Percentiles rank a stretch among this genome's conserved stretches.
Evolutionary conservation across 2,329 filamentous ascomycete genomes (phyloP).

Genomic region (Diaporthe australafricana): DNA sequence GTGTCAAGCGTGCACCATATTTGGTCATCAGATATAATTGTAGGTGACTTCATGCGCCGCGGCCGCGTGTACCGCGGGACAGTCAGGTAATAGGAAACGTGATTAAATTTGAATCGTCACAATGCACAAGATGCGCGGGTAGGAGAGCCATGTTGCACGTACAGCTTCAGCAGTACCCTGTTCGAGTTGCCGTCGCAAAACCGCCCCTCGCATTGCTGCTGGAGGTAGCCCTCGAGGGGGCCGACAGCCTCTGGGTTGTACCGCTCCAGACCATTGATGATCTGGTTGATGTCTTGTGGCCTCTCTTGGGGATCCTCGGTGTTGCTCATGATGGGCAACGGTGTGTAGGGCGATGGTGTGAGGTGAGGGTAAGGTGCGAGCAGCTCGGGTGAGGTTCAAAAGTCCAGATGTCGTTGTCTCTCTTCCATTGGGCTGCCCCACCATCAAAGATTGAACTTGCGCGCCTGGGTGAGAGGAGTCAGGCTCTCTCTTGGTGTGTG

Average conservation of each 20-base stretch:
- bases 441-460: constrained; percentile 20
- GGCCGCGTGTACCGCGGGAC: constrained; percentile 67
- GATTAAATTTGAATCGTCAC: constrained; percentile 79
- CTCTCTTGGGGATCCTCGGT: constrained; percentile 90
- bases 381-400: not conserved
- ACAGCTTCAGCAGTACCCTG: constrained; percentile 96
- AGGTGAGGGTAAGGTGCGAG: not conserved
- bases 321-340: constrained; percentile 63
- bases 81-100: constrained; percentile 99
- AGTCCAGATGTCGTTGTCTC: constrained; percentile 24
- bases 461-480: not conserved
- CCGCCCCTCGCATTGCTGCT: constrained; percentile 93
- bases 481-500: constrained; percentile 28
- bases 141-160: constrained; percentile 59
- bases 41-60: constrained; percentile 75
- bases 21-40: constrained; percentile 77
- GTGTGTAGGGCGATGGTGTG: constrained; percentile 40
- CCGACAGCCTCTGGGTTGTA: constrained; percentile 98
- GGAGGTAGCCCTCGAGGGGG: constrained; percentile 93
- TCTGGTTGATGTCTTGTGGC: constrained; percentile 90
- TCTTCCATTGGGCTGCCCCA: constrained; percentile 22
- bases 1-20: not conserved
- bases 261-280: constrained; percentile 96
- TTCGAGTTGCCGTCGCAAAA: constrained; percentile 98
- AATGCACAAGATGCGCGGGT: constrained; percentile 34